Base-by-base conservation (phyloP, 2,329 filamentous ascomycete genomes). In the Cytospora piceae region DNA sequence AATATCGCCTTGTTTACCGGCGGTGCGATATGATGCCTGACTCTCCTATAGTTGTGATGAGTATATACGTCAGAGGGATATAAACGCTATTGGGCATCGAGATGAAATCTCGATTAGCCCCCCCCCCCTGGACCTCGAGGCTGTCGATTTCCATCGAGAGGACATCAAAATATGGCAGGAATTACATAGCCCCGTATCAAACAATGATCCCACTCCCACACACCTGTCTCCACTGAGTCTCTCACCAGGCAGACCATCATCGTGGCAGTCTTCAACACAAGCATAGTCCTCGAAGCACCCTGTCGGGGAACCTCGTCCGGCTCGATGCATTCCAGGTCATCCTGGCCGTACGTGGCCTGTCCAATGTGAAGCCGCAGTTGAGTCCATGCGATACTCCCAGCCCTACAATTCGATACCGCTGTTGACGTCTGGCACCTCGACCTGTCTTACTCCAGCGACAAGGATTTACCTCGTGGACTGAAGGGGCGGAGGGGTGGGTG, bases 251-350 rank as follows among this genome's bases (percentile, higher is more conserved):
- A 75, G 58, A 74, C 72, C 11, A 68, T 78, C 49, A 75, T 80
- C 5, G 72, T 80, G 1, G 80, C 78, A 0, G 79, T 79, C 3
- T 73, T 77, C 14, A 81, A 81, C 63, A 72, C 72, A 0, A 78
- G 80, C 12, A 71, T 81, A 2, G 78, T 79, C 0, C 71, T 76
- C 0, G 78, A 80, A 61, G 73, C 78, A 0, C 72, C 34, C 34
- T 15, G 11, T 6, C 74, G 34, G 73, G 74, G 6, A 75, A 80
- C 67, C 73, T 78, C 39, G 74, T 73, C 39, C 69, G 69, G 1
- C 75, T 80, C 1, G 73, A 74, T n/a, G 76, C 78, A 17, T 70
- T 72, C 2, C 74, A 73, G 54, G 71, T 81, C 31, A 75, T 81
- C 39, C 71, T 81, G 51, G 78, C 73, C 22, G 76, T 77, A 24